A percentile compares a stretch with the other conserved stretches of the same genome.
Conservation (phyloP, 2,329 filamentous ascomycete species). For the Sarocladiaceae sp. region DNA sequence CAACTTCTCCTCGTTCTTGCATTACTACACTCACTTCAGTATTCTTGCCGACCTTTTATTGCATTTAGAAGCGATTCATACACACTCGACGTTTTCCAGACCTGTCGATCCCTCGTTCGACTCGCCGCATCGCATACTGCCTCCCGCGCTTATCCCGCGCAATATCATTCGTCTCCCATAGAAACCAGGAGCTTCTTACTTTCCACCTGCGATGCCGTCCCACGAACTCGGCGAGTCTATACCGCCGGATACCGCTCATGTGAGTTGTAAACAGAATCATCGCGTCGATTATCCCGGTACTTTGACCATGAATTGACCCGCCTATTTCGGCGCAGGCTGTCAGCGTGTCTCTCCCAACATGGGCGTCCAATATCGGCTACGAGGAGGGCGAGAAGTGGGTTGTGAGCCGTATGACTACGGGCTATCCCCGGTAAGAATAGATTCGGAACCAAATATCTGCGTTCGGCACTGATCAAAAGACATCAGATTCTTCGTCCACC, state of each 20-base stretch:
- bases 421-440: slow-evolving; percentile 85
- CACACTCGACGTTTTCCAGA: no score
- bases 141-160: background rate
- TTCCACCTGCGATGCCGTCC: slow-evolving; percentile 35
- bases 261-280: slow-evolving; percentile 38
- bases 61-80: no score
- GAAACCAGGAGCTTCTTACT: no score
- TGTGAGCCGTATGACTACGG: slow-evolving; percentile 77
- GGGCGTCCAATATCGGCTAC: slow-evolving; percentile 86
- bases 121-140: background rate
- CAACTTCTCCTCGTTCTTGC: background rate
- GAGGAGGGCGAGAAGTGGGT: slow-evolving; percentile 91
- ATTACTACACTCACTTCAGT: background rate
- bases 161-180: no score
- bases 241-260: slow-evolving; percentile 73
- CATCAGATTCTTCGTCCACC: slow-evolving; percentile 92
- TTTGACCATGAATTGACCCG: no score
- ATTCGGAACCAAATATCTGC: no score
- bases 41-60: no score
- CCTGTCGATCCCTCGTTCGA: no score
- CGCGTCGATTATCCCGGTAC: background rate
- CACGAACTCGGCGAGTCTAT: slow-evolving; percentile 65
- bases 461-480: no score
- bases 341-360: slow-evolving; percentile 92
- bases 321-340: slow-evolving; percentile 61